phyloP scores from a whole-genome alignment of 169 alveolate genomes.

The Besnoitia besnoiti region DNA sequence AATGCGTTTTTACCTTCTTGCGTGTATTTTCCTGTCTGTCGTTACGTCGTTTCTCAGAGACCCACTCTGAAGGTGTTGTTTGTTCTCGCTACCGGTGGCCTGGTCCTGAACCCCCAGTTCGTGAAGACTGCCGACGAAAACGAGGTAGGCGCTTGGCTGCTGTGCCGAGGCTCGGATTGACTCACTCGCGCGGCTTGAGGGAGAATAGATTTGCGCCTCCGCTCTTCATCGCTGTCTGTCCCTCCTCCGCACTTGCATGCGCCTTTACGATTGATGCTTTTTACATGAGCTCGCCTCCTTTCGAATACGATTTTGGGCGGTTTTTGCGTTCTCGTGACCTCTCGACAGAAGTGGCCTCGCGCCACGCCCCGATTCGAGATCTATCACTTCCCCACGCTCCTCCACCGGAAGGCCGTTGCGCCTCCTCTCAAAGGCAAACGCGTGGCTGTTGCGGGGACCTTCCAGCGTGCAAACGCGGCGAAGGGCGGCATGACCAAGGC shows the following conservation, averaged over 20 bases:
- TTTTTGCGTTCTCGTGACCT: not conserved
- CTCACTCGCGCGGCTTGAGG: no score
- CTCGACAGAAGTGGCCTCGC: not conserved
- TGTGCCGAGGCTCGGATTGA: no score
- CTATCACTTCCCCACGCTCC: slow-evolving; percentile 1
- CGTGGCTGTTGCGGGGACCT: slow-evolving; percentile 9
- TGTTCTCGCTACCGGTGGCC: slow-evolving; percentile 25
- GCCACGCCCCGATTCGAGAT: not conserved
- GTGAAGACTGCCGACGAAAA: not conserved
- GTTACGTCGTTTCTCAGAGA: not conserved
- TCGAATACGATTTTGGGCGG: not conserved
- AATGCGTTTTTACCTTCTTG: not conserved
- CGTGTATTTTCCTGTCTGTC: not conserved
- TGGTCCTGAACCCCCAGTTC: not conserved
- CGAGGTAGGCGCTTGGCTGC: not conserved
- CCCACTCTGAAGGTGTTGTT: slow-evolving; percentile 32
- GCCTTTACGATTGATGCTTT: no score
- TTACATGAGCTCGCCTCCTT: no score
- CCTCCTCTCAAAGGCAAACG: slow-evolving; percentile 25
- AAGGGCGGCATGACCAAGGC: not conserved
- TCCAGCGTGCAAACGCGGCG: not conserved
- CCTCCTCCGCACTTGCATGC: no score
- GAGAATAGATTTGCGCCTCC: no score
- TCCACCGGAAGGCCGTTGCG: not conserved
- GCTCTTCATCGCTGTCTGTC: no score